Evolutionary conservation across 1,139 yeast species (phyloP).

Genomic region (Taphrina sp.): DNA sequence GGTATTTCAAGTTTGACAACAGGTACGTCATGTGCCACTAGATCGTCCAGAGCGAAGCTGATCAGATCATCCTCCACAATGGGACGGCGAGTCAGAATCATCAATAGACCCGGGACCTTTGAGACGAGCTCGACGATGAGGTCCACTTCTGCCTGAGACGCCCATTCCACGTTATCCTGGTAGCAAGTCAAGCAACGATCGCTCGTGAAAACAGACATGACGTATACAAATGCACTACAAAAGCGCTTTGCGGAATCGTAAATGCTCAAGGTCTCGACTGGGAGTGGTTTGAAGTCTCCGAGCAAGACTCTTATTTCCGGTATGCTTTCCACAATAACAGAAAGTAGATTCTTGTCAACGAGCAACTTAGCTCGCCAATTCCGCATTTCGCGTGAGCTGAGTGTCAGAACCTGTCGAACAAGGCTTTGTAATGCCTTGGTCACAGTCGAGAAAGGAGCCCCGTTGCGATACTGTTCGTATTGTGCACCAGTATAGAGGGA

Average conservation of each 20-base stretch:
- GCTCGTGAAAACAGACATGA: background rate
- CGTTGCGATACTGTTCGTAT: slow-evolving; percentile 1
- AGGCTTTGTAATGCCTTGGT: slow-evolving; percentile 6
- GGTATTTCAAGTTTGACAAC: too few relatives aligned
- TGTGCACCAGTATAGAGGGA: slow-evolving; percentile 1
- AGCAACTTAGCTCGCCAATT: slow-evolving; percentile 10
- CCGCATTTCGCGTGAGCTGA: background rate
- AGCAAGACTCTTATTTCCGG: slow-evolving; percentile 14
- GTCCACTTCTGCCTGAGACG: slow-evolving; percentile 9
- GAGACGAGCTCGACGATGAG: slow-evolving; percentile 1
- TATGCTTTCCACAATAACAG: background rate
- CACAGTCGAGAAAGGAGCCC: slow-evolving; percentile 7
- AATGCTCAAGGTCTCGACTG: slow-evolving; percentile 1
- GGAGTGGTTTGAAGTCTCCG: background rate
- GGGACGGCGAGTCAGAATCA: slow-evolving; percentile 8
- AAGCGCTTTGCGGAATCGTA: slow-evolving; percentile 1
- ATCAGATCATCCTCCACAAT: slow-evolving; percentile 2
- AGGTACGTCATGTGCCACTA: slow-evolving; percentile 1
- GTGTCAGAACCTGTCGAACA: slow-evolving; percentile 7
- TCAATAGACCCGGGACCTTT: slow-evolving; percentile 1
- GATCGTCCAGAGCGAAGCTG: slow-evolving; percentile 3
- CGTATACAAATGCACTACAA: slow-evolving; percentile 1
- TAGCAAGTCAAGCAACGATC: background rate
- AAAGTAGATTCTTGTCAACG: background rate
- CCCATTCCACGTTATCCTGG: slow-evolving; percentile 24